Base-by-base conservation (phyloP, 805 yeast species). In the Saccharomycopsis guyanensis region DNA sequence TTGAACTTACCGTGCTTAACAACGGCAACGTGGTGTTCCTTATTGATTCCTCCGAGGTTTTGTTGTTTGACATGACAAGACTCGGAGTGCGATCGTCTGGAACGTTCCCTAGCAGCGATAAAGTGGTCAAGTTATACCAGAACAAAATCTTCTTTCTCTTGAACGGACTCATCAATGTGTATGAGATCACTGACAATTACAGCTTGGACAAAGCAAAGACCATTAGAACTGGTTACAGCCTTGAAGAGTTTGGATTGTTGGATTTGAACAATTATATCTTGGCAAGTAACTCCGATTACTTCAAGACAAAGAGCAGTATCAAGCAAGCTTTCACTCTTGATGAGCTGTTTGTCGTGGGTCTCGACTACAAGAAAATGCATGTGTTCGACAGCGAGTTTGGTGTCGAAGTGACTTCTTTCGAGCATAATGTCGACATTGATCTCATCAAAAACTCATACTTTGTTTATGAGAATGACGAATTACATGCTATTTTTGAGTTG, bases 341-440 rank as follows among this genome's bases (percentile, higher is more conserved):
- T 39, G 53, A 53, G 3, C 58, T 57, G 19, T 52, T 52, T n/a
- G 45, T 59, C 1, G 48, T 54, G 13, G 53, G 42, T 2, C 41
- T 56, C 36, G 45, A 60, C 0, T 27, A 48, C 3, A 38, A 53
- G 3, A 24, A 31, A 1, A 27, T 54, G 2, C 50, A 25, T n/a
- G 31, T 60, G 3, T 55, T 54, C 33, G 62, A 63, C 39, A 25
- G 51, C 18, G 55, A 56, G 32, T 41, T 32, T 19, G 55, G 52
- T 4, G 27, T 45, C 23, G 56, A 53, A 13, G n/a, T 37, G 16
- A 18, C 36, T 23, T 36, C 38, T 12, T 32, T 38, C 22, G 5
- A 16, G 36, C 48, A 43, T 35, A 34, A 19, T n/a, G 23, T 44
- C 12, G 41, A 31, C 20, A 7, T 39, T 18, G 36, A 40, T 23